Conservation (phyloP, 306 rosid genomes). For the Alnus glutinosa region DNA sequence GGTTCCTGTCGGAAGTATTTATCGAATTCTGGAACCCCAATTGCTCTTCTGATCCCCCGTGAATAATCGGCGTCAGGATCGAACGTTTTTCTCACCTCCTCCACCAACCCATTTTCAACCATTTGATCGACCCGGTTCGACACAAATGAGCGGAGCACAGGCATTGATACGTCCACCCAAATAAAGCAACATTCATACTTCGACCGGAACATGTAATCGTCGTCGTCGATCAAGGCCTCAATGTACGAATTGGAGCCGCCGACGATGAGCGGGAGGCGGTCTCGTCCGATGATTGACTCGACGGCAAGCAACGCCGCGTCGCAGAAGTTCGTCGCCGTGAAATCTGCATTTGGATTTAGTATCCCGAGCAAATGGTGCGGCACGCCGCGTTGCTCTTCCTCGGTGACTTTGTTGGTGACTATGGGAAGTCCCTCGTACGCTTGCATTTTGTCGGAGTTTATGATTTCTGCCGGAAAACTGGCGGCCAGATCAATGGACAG, state of each 20-base stretch:
- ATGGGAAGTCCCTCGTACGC: slow-evolving; percentile 72
- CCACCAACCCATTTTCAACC: slow-evolving; percentile 60
- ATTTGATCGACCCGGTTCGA: slow-evolving; percentile 64
- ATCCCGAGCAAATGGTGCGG: slow-evolving; percentile 80
- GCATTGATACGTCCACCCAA: slow-evolving; percentile 71
- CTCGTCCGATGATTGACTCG: slow-evolving; percentile 38
- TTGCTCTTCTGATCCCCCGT: slow-evolving; percentile 66
- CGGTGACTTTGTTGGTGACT: slow-evolving; percentile 70
- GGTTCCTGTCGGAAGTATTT: slow-evolving; percentile 48
- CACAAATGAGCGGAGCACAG: slow-evolving; percentile 46
- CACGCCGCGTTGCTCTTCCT: slow-evolving; percentile 62
- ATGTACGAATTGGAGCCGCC: slow-evolving; percentile 91
- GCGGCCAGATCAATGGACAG: slow-evolving; percentile 74
- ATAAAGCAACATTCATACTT: slow-evolving; percentile 66
- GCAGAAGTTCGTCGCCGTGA: slow-evolving; percentile 51
- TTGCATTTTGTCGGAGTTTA: slow-evolving; percentile 94
- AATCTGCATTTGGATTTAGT: slow-evolving; percentile 50
- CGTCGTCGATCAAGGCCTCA: slow-evolving; percentile 62
- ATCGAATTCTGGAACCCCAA: slow-evolving; percentile 86
- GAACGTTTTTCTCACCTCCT: slow-evolving; percentile 52
- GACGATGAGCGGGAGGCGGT: slow-evolving; percentile 67
- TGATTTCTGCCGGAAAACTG: slow-evolving; percentile 58
- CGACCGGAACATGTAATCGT: slow-evolving; percentile 44
- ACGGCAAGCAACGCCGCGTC: slow-evolving; percentile 38
- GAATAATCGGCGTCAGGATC: slow-evolving; percentile 52